These are phyloP conservation scores for Puccinia coronata DNA, from an alignment of 1,284 basidiomycete genomes.

Conservation along the genomic window DNA sequence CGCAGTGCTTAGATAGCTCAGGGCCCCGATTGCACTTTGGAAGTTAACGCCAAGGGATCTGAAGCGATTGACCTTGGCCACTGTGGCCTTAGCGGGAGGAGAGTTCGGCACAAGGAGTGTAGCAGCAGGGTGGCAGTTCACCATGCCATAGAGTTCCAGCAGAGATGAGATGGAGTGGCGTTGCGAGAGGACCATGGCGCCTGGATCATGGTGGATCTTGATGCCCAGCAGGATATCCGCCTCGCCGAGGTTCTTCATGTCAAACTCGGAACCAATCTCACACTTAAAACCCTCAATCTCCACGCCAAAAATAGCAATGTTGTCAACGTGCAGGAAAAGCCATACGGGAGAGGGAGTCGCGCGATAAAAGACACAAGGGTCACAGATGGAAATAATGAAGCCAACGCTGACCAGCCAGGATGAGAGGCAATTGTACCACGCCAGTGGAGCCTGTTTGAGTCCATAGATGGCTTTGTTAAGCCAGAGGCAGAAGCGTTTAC, in stretches of 20 bases:
- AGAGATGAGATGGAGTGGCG: neutral
- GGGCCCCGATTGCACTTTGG: neutral
- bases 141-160: neutral
- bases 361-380: constrained; percentile 12
- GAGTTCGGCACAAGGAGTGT: neutral
- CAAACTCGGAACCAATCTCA: neutral
- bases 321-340: constrained; percentile 4
- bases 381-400: neutral
- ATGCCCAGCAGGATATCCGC: neutral
- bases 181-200: neutral
- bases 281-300: neutral
- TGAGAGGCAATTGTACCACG: neutral
- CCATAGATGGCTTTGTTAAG: constrained; percentile 26
- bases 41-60: neutral
- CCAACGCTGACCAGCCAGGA: neutral
- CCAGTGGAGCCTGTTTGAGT: constrained; percentile 6
- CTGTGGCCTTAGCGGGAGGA: neutral
- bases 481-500: neutral
- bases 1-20: neutral
- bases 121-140: neutral
- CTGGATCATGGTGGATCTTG: neutral
- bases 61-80: neutral
- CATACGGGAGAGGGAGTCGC: neutral
- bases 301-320: neutral
- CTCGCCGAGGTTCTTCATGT: neutral